These are phyloP conservation scores for Halophytophthora polymorphica DNA, from an alignment of 352 stramenopile species.

Conservation along the genomic window DNA sequence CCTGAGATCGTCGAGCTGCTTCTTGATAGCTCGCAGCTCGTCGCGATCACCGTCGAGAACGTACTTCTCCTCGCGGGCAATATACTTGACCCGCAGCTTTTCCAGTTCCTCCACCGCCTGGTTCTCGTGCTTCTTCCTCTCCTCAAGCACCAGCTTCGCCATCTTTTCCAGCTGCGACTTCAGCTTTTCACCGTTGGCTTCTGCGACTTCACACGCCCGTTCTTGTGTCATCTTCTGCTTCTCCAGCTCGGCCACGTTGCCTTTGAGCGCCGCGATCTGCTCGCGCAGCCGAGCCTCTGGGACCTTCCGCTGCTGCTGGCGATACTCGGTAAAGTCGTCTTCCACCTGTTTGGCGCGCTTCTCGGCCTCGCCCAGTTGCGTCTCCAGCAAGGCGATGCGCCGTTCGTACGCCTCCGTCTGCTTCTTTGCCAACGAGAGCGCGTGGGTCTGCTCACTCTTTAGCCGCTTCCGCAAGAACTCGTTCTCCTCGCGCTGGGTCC, in stretches of 20 bases:
- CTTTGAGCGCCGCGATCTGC: slow-evolving; percentile 63
- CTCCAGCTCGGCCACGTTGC: slow-evolving; percentile 55
- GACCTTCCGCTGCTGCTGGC: slow-evolving; percentile 68
- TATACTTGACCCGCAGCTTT: slow-evolving; percentile 77
- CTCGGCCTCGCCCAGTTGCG: slow-evolving; percentile 45
- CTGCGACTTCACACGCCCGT: slow-evolving; percentile 32
- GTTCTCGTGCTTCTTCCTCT: slow-evolving; percentile 72
- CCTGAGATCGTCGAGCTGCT: slow-evolving; percentile 72
- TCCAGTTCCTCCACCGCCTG: slow-evolving; percentile 67
- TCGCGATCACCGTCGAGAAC: slow-evolving; percentile 77
- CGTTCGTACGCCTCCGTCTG: slow-evolving; percentile 52
- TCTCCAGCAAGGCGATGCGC: slow-evolving; percentile 35
- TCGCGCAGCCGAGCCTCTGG: slow-evolving; percentile 65
- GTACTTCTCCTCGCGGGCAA: slow-evolving; percentile 75
- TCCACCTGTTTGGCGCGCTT: slow-evolving; percentile 52
- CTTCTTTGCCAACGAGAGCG: slow-evolving; percentile 50
- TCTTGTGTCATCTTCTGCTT: slow-evolving; percentile 49
- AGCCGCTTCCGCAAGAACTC: slow-evolving; percentile 50
- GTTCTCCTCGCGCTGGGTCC: slow-evolving; percentile 50
- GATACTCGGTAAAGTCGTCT: slow-evolving; percentile 66
- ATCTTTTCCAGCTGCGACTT: slow-evolving; percentile 61
- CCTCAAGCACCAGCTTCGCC: slow-evolving; percentile 40
- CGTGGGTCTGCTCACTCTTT: slow-evolving; percentile 62
- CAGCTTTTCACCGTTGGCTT: slow-evolving; percentile 36
- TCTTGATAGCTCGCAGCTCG: slow-evolving; percentile 78